Percentiles rank a stretch among this genome's conserved stretches.
These are phyloP conservation scores for Rhodotorula sp. DNA, from an alignment of 1,284 basidiomycete species.

Conservation along the genomic window DNA sequence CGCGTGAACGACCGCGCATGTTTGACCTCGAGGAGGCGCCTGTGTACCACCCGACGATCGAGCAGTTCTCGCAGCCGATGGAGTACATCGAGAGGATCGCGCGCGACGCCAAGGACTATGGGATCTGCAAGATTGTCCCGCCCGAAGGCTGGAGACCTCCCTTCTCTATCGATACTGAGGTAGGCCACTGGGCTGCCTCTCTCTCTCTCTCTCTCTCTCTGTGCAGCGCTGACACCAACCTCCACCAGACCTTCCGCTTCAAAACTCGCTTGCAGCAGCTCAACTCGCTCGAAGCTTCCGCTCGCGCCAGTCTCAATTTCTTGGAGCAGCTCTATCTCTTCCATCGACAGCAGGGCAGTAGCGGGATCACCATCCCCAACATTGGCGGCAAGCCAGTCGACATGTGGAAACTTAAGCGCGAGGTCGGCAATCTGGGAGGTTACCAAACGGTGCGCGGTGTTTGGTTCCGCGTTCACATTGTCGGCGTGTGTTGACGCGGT, in stretches of 20 bases:
- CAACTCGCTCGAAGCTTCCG: constrained; percentile 96
- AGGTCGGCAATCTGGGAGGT: constrained; percentile 83
- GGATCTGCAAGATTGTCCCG: constrained; percentile 95
- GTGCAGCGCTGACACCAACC: background rate
- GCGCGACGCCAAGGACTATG: constrained; percentile 65
- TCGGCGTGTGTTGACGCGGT: background rate
- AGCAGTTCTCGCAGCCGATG: constrained; percentile 96
- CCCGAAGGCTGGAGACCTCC: constrained; percentile 93
- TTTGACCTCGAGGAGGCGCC: constrained; percentile 91
- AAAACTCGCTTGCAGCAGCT: constrained; percentile 91
- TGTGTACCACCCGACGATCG: constrained; percentile 77
- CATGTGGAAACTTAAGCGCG: constrained; percentile 74
- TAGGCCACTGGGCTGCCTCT: constrained; percentile 48
- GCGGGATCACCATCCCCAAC: constrained; percentile 79
- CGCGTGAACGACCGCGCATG: constrained; percentile 45
- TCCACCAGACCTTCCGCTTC: constrained; percentile 76
- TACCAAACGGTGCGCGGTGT: constrained; percentile 66
- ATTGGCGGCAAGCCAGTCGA: constrained; percentile 90
- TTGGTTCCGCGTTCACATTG: background rate
- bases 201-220: too few relatives aligned
- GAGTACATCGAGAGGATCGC: constrained; percentile 85
- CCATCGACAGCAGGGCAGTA: constrained; percentile 61
- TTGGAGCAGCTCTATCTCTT: constrained; percentile 83
- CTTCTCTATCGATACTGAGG: constrained; percentile 92
- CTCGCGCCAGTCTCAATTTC: constrained; percentile 94